Conservation (phyloP, 2,329 filamentous ascomycete genomes). For the Hymenotorrendiella dingleyae region DNA sequence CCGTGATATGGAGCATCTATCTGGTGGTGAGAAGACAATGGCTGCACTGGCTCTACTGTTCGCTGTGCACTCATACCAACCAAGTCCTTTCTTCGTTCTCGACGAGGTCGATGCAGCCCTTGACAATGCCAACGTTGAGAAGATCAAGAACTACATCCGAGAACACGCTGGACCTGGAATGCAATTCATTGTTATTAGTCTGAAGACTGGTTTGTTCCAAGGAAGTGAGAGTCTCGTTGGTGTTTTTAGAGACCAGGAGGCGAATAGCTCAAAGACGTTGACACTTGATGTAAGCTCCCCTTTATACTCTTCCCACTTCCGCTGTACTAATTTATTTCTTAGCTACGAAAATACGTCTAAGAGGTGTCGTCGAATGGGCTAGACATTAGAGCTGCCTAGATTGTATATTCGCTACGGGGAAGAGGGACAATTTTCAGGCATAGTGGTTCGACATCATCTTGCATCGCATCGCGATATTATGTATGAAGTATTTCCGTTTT, state of each 20-base stretch:
- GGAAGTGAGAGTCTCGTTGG: slow-evolving; percentile 93
- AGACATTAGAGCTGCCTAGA: neutral
- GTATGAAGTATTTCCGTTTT: too few relatives aligned
- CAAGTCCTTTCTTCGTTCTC: slow-evolving; percentile 93
- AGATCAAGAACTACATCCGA: slow-evolving; percentile 92
- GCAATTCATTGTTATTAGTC: slow-evolving; percentile 97
- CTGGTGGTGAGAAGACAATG: slow-evolving; percentile 98
- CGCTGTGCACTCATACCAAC: slow-evolving; percentile 93
- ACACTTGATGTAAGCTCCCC: slow-evolving; percentile 80
- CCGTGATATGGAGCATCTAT: slow-evolving; percentile 97
- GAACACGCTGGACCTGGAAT: slow-evolving; percentile 94
- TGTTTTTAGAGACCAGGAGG: slow-evolving; percentile 89
- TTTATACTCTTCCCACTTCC: neutral
- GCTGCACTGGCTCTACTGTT: slow-evolving; percentile 93
- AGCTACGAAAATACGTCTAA: slow-evolving; percentile 7
- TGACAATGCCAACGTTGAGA: slow-evolving; percentile 95
- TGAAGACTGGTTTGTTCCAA: slow-evolving; percentile 94
- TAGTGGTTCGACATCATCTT: too few relatives aligned
- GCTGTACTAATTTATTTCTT: neutral
- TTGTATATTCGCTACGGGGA: too few relatives aligned
- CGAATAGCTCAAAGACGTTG: slow-evolving; percentile 85
- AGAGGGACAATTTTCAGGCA: too few relatives aligned
- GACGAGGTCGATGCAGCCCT: slow-evolving; percentile 97
- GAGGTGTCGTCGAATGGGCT: neutral
- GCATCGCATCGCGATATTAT: too few relatives aligned